These are phyloP conservation scores for Iris macrosiphon DNA, from an alignment of 106 monocot genomes.

Conservation along the genomic window DNA sequence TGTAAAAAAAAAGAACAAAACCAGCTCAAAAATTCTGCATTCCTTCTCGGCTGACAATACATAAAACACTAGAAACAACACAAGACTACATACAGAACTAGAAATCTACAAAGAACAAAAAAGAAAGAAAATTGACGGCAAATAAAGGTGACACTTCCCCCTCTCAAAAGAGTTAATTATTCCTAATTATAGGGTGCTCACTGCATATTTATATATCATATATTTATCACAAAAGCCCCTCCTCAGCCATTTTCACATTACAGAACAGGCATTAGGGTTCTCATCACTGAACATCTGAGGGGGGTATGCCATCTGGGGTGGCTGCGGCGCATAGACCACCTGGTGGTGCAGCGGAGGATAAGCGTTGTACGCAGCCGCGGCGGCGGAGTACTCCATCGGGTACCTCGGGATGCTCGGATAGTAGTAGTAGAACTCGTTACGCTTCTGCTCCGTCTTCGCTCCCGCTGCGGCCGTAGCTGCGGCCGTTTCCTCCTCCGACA, in stretches of 20 bases:
- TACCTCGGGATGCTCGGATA: conserved; percentile 31
- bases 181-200: not conserved
- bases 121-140: no score
- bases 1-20: no score
- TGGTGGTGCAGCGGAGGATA: no score
- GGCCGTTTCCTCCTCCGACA: conserved; percentile 6
- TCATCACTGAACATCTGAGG: conserved; percentile 40
- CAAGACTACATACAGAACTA: not conserved
- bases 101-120: not conserved
- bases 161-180: conserved; percentile 5
- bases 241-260: conserved; percentile 14
- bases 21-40: not conserved
- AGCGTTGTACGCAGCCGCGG: no score
- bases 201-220: not conserved
- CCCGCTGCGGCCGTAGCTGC: not conserved
- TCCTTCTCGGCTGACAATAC: not conserved
- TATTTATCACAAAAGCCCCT: no score
- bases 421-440: conserved; percentile 51
- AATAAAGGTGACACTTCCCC: no score
- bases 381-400: conserved; percentile 23
- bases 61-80: not conserved
- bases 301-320: conserved; percentile 21
- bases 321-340: no score
- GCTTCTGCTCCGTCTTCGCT: conserved; percentile 30
- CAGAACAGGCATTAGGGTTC: conserved; percentile 26